Conservation (phyloP, 192 early-diverging fungal genomes). For the Allomyces macrogynus region DNA sequence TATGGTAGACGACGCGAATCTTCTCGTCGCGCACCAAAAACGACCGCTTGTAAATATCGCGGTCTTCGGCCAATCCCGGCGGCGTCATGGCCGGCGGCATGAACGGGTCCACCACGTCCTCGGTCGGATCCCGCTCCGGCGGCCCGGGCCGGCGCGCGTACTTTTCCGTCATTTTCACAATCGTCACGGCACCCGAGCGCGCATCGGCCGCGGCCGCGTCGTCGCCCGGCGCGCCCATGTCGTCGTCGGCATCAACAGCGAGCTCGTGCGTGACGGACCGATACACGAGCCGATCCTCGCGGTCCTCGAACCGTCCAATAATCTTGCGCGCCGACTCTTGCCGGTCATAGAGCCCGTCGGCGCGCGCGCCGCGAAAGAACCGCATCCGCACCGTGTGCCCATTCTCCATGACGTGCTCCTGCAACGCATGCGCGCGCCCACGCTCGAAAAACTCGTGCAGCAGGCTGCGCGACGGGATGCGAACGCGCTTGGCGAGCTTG, state of each 20-base stretch:
- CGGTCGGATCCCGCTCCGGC: too few relatives aligned
- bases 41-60: constrained; percentile 1
- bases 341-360: constrained; percentile 27
- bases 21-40: constrained; percentile 5
- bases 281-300: constrained; percentile 30
- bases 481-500: constrained; percentile 24
- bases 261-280: constrained; percentile 30
- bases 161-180: constrained; percentile 39
- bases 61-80: constrained; percentile 5
- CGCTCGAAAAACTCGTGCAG: constrained; percentile 32
- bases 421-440: constrained; percentile 26
- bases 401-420: constrained; percentile 28
- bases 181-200: neutral
- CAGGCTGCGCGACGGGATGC: constrained; percentile 14
- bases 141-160: constrained; percentile 14
- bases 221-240: neutral
- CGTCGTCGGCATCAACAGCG: constrained; percentile 5
- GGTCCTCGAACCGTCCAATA: constrained; percentile 24
- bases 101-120: neutral
- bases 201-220: constrained; percentile 5
- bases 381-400: constrained; percentile 30
- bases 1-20: constrained; percentile 30
- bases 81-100: neutral
- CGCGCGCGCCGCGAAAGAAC: constrained; percentile 26
- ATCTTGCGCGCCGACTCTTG: constrained; percentile 25